Evolutionary conservation across 1,284 basidiomycete genomes (phyloP).

Genomic region (Schizopora paradoxa): DNA sequence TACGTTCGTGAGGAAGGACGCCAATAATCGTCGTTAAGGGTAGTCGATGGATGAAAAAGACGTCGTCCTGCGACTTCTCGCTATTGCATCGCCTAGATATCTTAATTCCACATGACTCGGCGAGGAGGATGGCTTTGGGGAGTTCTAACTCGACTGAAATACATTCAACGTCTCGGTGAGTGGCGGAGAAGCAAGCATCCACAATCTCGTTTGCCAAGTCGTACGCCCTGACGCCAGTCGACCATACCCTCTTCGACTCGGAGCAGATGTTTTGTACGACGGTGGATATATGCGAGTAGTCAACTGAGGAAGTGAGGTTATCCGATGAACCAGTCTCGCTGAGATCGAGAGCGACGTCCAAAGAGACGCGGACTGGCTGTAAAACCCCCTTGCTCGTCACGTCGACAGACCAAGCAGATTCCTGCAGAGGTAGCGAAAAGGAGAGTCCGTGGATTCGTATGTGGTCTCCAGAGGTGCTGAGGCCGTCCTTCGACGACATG

Average conservation of each 20-base stretch:
- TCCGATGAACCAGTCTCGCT: constrained; percentile 48
- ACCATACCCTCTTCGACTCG: not conserved
- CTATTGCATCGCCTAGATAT: constrained; percentile 28
- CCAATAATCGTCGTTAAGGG: constrained; percentile 62
- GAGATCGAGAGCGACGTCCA: constrained; percentile 53
- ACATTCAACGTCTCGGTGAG: not conserved
- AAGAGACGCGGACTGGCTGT: constrained; percentile 56
- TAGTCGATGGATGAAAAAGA: constrained; percentile 46
- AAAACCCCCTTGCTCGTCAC: constrained; percentile 27
- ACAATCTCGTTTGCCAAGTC: constrained; percentile 10
- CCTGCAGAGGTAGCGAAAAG: constrained; percentile 4
- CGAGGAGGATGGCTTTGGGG: constrained; percentile 49
- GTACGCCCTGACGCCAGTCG: constrained; percentile 2
- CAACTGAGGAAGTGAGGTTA: constrained; percentile 52
- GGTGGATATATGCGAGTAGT: constrained; percentile 49
- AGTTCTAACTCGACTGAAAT: constrained; percentile 12
- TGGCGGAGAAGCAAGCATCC: not conserved
- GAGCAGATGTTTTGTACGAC: constrained; percentile 23
- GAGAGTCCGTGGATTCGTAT: constrained; percentile 11
- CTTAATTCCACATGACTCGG: constrained; percentile 41
- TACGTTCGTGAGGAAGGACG: constrained; percentile 67
- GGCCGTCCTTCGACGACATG: too few species aligned
- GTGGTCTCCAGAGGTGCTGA: constrained; percentile 3
- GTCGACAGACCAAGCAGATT: constrained; percentile 36
- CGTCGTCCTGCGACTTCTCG: constrained; percentile 21